Base-by-base conservation (phyloP, 2,329 filamentous ascomycete genomes). In the Diaporthe sp. region DNA sequence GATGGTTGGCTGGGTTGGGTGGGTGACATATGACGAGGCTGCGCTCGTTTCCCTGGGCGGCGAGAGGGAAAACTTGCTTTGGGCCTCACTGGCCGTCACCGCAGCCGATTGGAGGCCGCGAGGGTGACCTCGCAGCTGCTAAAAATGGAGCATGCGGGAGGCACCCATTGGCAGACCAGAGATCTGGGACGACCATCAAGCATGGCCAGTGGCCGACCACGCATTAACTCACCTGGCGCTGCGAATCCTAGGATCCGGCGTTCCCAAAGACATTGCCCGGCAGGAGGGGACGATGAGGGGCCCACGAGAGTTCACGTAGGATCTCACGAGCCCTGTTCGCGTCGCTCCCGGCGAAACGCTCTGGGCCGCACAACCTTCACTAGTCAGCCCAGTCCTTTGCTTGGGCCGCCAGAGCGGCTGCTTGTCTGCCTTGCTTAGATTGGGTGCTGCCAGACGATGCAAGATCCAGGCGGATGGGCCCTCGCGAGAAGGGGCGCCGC, bases 141-240 rank as follows among this genome's bases (percentile, higher is more conserved):
- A 73, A 73, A 73, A 65, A 73, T 73, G 71, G 71, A 73, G 71
- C 71, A 73, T 73, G 71, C 71, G 61, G 71, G 61, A 55, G 70
- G 46, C 59, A 46, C 57, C 39, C 70, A 68, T 68, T 68, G 46
- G 65, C 31, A 55, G 44, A 73, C 70, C 70, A 39, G 70, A 73
- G 46, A 73, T 65, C 70, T 73, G 70, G 70, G 59, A 73, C 69
- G 61, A 25, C 44, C 68, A 46, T 28, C 71, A 65, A 46, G 46
- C 57, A 46, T 55, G 65, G 65, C 65, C 65, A 55, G 65, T 55
- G 65, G 65, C n/a, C 34, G 34, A 28, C 34, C 34, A 39, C 25
- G 65, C 65, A 53, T 51, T 46, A 22, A 39, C n/a, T 53, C 44
- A 68, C 61, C 44, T 49, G 44, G 44, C n/a, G 44, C 59, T 53